phyloP scores from a whole-genome alignment of 768 basidiomycete species.

The Boletus vinaceobasis region DNA sequence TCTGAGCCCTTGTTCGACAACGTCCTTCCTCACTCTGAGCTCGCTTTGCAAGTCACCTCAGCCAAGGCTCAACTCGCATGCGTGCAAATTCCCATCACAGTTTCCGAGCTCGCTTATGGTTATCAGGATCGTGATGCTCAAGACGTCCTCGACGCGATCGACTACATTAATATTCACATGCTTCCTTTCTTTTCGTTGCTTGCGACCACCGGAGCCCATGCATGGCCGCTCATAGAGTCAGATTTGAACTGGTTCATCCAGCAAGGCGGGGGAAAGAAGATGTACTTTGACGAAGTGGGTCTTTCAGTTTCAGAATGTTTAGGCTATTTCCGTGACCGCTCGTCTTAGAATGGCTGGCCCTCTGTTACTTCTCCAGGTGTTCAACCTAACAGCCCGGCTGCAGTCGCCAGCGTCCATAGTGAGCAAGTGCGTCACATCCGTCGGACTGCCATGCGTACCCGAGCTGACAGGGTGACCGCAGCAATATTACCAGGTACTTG shows the following conservation, averaged over 20 bases:
- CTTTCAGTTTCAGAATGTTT: not conserved
- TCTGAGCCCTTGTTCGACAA: conserved; percentile 65
- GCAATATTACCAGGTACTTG: conserved; percentile 61
- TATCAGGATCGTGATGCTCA: conserved; percentile 53
- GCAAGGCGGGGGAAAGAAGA: conserved; percentile 68
- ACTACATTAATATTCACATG: conserved; percentile 67
- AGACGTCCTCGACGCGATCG: conserved; percentile 55
- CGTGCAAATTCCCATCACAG: conserved; percentile 64
- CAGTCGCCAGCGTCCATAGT: conserved; percentile 58
- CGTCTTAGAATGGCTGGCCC: conserved; percentile 73
- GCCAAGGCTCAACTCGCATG: conserved; percentile 48
- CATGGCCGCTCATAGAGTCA: conserved; percentile 58
- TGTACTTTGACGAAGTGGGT: conserved; percentile 65
- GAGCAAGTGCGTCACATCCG: conserved; percentile 46
- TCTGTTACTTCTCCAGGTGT: conserved; percentile 59
- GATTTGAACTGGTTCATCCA: conserved; percentile 68
- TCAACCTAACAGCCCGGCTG: conserved; percentile 59
- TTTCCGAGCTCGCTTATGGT: conserved; percentile 63
- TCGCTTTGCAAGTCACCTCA: conserved; percentile 48
- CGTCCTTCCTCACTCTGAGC: conserved; percentile 46
- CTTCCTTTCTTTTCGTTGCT: conserved; percentile 57
- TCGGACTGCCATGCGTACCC: not conserved
- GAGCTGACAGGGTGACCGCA: not conserved
- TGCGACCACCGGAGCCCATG: conserved; percentile 42
- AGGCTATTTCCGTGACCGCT: not conserved